Percentiles rank a stretch among this genome's conserved stretches.
Evolutionary conservation across 31 red algal genomes (phyloP).

Genomic region (Bonnemaisonia californica): DNA sequence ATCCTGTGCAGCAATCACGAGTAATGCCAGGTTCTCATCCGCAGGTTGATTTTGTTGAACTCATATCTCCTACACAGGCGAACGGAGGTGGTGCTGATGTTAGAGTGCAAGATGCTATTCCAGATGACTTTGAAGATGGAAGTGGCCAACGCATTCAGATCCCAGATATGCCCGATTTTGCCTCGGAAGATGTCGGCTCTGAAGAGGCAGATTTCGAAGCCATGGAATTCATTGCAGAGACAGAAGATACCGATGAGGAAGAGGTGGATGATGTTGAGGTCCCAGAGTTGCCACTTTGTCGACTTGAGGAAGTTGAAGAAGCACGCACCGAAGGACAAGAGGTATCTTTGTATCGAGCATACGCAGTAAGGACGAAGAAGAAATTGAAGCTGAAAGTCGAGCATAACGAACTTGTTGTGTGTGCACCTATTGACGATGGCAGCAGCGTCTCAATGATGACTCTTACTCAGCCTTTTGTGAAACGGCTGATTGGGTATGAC

Average conservation of each 20-base stretch:
- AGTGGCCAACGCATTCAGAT: conserved; percentile 1
- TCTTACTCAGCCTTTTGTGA: not conserved
- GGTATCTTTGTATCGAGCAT: not conserved
- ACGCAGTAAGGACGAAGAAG: not conserved
- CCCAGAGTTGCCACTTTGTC: not conserved
- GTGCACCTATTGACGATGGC: not conserved
- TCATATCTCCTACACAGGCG: not conserved
- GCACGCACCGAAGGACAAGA: not conserved
- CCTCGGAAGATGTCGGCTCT: conserved; percentile 14
- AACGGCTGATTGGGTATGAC: not conserved
- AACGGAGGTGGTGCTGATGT: not conserved
- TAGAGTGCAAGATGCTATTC: not conserved
- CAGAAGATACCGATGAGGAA: not conserved
- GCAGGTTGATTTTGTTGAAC: too few species aligned
- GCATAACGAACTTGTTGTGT: not conserved
- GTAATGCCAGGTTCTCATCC: too few species aligned
- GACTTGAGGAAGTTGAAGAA: not conserved
- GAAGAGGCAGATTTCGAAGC: not conserved
- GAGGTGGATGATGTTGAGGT: not conserved
- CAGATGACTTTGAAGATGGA: not conserved
- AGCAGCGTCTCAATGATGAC: not conserved
- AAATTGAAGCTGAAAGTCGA: not conserved
- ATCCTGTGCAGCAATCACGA: too few species aligned
- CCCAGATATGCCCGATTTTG: conserved; percentile 29
- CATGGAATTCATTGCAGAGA: not conserved